phyloP scores from a whole-genome alignment of 2,329 filamentous ascomycete species.

The Dactylellina leptospora region DNA sequence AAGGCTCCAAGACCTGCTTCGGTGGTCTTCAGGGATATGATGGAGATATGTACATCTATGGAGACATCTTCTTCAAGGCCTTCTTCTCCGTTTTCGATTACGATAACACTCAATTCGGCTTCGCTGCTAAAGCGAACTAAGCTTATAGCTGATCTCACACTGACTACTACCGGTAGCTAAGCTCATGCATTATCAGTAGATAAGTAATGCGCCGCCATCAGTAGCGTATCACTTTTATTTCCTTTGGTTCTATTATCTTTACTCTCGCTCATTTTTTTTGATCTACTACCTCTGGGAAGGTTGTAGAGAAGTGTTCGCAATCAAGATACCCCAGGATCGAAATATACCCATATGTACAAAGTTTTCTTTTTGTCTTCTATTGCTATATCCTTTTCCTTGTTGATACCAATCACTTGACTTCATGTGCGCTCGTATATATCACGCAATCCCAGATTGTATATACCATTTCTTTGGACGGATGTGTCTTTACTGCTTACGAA shows the following conservation, averaged over 20 bases:
- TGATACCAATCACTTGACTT: background rate
- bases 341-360: slow-evolving; percentile 15
- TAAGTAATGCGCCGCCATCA: background rate
- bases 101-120: slow-evolving; percentile 63
- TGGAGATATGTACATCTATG: slow-evolving; percentile 71
- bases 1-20: slow-evolving; percentile 68
- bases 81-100: slow-evolving; percentile 77
- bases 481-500: background rate
- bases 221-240: slow-evolving; percentile 26
- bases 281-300: slow-evolving; percentile 39
- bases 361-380: background rate
- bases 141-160: background rate
- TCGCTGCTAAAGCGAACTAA: slow-evolving; percentile 61
- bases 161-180: no score
- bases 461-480: background rate
- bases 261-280: slow-evolving; percentile 8
- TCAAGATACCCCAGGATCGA: slow-evolving; percentile 43
- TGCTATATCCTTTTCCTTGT: background rate
- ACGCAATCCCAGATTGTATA: slow-evolving; percentile 10
- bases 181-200: no score
- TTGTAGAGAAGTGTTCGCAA: slow-evolving; percentile 12
- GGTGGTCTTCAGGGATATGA: slow-evolving; percentile 73
- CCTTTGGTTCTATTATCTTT: slow-evolving; percentile 8
- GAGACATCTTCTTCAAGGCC: slow-evolving; percentile 81
- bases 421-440: slow-evolving; percentile 6